These are phyloP conservation scores for Coemansia javaensis DNA, from an alignment of 192 early-diverging fungal genomes.

Conservation along the genomic window DNA sequence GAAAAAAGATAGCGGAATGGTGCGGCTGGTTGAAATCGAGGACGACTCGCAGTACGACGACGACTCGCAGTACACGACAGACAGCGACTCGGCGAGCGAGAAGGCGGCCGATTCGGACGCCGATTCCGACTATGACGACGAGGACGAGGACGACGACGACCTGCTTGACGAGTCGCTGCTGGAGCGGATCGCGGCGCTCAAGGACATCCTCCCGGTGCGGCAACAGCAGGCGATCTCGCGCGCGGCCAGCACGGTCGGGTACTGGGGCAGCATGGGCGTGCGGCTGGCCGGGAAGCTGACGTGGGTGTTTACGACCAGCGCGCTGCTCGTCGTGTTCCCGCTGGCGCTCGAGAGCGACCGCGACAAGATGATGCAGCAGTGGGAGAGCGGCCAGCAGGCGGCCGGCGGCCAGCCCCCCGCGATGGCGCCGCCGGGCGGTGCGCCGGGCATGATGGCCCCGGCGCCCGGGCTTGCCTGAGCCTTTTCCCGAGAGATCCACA, in stretches of 20 bases:
- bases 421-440: conserved; percentile 1
- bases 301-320: conserved; percentile 87
- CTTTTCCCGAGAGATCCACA: too few relatives aligned
- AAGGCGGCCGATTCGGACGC: conserved; percentile 50
- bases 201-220: conserved; percentile 79
- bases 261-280: conserved; percentile 56
- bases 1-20: conserved; percentile 20
- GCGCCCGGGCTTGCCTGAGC: conserved; percentile 23
- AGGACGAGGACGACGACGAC: conserved; percentile 69
- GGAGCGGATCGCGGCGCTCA: conserved; percentile 77
- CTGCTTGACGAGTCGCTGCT: conserved; percentile 73
- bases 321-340: conserved; percentile 77
- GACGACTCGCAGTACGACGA: conserved; percentile 27
- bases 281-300: conserved; percentile 73
- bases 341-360: conserved; percentile 83
- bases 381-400: conserved; percentile 63
- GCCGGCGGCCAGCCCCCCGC: not conserved
- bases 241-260: conserved; percentile 53
- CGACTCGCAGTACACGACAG: conserved; percentile 50
- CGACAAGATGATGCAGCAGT: conserved; percentile 79
- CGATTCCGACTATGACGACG: conserved; percentile 62
- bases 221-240: conserved; percentile 62
- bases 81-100: conserved; percentile 19
- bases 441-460: not conserved
- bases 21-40: conserved; percentile 44